A percentile compares a stretch with the other conserved stretches of the same genome.
Evolutionary conservation across 1,284 basidiomycete genomes (phyloP).

Genomic region (Ceratobasidium sp.): DNA sequence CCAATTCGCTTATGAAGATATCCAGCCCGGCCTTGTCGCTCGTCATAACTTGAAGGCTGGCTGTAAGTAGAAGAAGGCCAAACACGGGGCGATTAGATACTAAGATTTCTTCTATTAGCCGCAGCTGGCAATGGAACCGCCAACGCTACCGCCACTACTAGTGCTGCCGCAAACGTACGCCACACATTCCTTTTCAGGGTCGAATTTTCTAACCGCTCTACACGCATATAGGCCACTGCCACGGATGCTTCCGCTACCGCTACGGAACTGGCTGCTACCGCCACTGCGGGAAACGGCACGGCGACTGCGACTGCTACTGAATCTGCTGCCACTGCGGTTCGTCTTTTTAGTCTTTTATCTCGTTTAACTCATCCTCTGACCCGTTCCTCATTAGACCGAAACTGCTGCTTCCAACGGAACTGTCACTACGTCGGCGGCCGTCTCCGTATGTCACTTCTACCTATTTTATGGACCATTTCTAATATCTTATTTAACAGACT

Average conservation of each 20-base stretch:
- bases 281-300: too few relatives aligned
- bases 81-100: too few relatives aligned
- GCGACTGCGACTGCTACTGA: neutral
- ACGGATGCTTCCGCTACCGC: neutral
- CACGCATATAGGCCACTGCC: neutral
- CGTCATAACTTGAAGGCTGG: neutral
- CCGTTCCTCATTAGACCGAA: too few relatives aligned
- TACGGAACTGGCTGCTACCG: neutral
- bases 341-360: too few relatives aligned
- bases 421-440: conserved; percentile 4
- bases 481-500: neutral
- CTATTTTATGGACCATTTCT: neutral
- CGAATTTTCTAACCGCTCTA: too few relatives aligned
- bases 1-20: neutral
- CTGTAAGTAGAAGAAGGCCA: neutral
- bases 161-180: neutral
- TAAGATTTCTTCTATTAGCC: neutral
- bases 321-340: too few relatives aligned
- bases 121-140: neutral
- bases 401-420: too few relatives aligned
- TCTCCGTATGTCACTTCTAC: neutral
- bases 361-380: too few relatives aligned
- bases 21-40: conserved; percentile 19
- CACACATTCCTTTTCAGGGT: too few relatives aligned
- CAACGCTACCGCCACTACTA: conserved; percentile 3